Percentiles rank a stretch among this genome's conserved stretches.
Conservation (phyloP, 441 rosid species). For the Mallotus repandus region DNA sequence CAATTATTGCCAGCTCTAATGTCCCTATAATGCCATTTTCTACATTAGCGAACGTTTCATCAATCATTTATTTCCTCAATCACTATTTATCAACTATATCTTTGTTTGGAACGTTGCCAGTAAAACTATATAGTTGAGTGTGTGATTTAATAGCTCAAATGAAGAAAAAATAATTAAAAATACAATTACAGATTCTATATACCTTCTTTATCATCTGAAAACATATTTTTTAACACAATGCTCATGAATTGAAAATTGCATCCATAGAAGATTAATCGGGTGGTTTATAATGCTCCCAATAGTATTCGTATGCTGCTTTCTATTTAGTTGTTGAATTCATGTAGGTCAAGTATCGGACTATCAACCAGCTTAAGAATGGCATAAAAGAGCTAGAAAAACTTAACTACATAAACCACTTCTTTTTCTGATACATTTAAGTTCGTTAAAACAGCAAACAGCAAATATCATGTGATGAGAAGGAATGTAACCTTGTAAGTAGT, state of each 20-base stretch:
- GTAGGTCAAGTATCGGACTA: neutral
- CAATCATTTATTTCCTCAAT: neutral
- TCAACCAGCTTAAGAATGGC: neutral
- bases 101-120: neutral
- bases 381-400: neutral
- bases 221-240: neutral
- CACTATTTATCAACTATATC: neutral
- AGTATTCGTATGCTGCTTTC: neutral
- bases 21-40: constrained; percentile 4
- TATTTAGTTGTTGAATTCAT: neutral
- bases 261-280: neutral
- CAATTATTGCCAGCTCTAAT: neutral
- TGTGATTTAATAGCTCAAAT: neutral
- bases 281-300: neutral
- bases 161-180: neutral
- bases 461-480: constrained; percentile 20
- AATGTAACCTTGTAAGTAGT: constrained; percentile 55
- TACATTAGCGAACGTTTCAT: neutral
- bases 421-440: neutral
- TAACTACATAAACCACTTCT: neutral
- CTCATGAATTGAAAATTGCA: neutral
- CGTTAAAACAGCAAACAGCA: constrained; percentile 7
- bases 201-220: neutral
- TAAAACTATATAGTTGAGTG: neutral
- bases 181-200: neutral